A percentile compares a stretch with the other conserved stretches of the same genome.
These are phyloP conservation scores for Puccinia coronata DNA, from an alignment of 1,284 basidiomycete species.

Conservation along the genomic window DNA sequence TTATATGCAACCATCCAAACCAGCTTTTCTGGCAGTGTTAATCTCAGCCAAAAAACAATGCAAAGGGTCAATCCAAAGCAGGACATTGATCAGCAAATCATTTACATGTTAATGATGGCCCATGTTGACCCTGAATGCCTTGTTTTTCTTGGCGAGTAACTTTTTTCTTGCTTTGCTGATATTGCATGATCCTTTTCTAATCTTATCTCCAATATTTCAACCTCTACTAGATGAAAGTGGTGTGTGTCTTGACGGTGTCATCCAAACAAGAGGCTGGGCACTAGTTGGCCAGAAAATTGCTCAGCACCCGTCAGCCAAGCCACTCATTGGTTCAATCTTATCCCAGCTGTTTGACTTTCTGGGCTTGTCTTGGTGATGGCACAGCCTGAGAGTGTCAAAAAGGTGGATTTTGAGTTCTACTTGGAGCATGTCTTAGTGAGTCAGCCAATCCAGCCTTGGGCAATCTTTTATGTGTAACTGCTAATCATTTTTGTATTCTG, in stretches of 20 bases:
- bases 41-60: constrained; percentile 9
- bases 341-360: neutral
- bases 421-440: constrained; percentile 11
- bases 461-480: no score
- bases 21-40: no score
- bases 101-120: neutral
- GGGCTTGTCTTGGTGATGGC: neutral
- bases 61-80: neutral
- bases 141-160: neutral
- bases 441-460: neutral
- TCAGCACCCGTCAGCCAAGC: no score
- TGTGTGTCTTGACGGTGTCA: neutral
- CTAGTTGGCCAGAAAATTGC: neutral
- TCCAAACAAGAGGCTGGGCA: neutral
- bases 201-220: no score
- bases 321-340: constrained; percentile 13
- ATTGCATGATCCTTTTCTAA: neutral
- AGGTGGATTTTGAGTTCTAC: neutral
- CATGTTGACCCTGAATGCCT: neutral
- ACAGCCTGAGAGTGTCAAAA: neutral
- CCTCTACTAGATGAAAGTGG: constrained; percentile 32
- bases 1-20: no score
- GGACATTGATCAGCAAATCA: neutral
- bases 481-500: neutral
- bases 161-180: neutral